Evolutionary conservation across 306 rosid genomes (phyloP).

Genomic region (Vachellia collinsii): DNA sequence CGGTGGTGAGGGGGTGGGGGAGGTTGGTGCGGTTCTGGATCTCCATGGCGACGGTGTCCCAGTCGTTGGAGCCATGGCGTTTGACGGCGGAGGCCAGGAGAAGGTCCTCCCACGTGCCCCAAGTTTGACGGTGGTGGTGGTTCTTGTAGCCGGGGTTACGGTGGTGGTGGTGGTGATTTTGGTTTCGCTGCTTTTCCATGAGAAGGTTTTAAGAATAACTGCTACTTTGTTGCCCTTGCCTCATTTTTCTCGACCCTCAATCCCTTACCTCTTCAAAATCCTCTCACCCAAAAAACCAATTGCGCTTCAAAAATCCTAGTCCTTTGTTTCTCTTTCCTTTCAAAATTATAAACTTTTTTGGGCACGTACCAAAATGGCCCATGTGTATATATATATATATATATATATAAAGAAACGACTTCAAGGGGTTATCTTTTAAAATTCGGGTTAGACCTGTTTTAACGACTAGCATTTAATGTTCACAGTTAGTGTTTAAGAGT

Average conservation of each 20-base stretch:
- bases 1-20: conserved; percentile 57
- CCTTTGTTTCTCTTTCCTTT: not conserved
- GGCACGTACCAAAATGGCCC: not conserved
- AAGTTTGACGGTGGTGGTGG: conserved; percentile 34
- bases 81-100: conserved; percentile 71
- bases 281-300: not conserved
- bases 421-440: no score
- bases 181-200: conserved; percentile 50
- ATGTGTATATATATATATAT: not conserved
- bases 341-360: not conserved
- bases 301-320: not conserved
- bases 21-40: conserved; percentile 63
- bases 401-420: no score
- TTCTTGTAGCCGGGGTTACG: no score
- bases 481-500: no score
- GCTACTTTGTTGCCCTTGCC: conserved; percentile 35
- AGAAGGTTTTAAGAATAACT: conserved; percentile 49
- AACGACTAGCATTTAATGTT: no score
- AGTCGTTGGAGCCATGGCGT: conserved; percentile 77
- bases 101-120: conserved; percentile 87
- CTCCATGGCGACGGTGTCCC: conserved; percentile 73
- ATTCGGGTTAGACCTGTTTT: no score
- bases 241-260: conserved; percentile 34
- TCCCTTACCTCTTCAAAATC: conserved; percentile 39
- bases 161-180: conserved; percentile 30